phyloP scores from a whole-genome alignment of 441 rosid genomes.

The Jatropha multifida region DNA sequence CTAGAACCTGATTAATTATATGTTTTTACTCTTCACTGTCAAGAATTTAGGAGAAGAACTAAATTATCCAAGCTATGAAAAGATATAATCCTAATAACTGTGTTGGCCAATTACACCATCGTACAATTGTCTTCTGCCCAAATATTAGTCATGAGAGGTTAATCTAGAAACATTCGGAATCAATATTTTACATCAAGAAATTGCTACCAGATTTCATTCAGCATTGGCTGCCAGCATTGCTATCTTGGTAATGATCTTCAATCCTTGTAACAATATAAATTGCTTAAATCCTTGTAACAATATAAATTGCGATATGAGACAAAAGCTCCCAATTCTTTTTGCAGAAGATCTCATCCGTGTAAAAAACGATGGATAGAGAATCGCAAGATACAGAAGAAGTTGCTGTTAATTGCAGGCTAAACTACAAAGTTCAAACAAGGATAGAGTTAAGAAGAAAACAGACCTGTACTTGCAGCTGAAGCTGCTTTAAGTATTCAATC shows the following conservation, averaged over 20 bases:
- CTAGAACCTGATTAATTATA: neutral
- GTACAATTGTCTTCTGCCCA: neutral
- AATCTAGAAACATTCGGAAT: neutral
- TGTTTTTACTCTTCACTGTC: neutral
- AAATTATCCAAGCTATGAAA: neutral
- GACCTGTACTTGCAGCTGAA: conserved; percentile 89
- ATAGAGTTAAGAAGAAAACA: conserved; percentile 15
- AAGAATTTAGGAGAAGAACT: neutral
- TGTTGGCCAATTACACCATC: neutral
- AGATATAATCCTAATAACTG: neutral
- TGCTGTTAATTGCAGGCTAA: neutral
- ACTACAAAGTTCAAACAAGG: neutral
- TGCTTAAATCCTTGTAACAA: neutral
- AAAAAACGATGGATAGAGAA: neutral
- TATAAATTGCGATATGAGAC: neutral
- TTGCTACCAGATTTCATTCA: neutral
- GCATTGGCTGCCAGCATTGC: neutral
- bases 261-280: neutral
- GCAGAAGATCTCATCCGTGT: neutral
- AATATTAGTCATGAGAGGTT: neutral
- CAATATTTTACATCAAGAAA: neutral
- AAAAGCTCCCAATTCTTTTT: neutral
- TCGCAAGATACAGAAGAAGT: neutral
- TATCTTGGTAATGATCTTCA: neutral
- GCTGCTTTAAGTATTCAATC: conserved; percentile 80